Percentiles rank a stretch among this genome's conserved stretches.
Conservation (phyloP, 192 early-diverging fungal genomes). For the Oehlia diaphana region DNA sequence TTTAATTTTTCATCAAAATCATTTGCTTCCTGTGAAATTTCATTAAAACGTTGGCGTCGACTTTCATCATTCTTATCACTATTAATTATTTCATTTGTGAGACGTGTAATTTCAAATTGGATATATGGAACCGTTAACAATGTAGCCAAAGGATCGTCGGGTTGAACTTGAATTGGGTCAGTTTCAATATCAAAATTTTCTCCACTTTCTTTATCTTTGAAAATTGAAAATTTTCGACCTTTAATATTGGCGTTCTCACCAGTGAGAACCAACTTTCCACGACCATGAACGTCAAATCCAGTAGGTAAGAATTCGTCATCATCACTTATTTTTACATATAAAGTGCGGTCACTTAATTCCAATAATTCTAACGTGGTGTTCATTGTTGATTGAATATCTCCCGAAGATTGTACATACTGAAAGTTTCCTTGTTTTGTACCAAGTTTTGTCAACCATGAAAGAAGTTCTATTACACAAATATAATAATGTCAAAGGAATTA, state of each 20-base stretch:
- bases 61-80: not conserved
- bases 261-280: constrained; percentile 6
- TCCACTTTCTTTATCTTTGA: not conserved
- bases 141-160: not conserved
- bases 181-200: not conserved
- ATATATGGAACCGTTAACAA: constrained; percentile 16
- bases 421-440: constrained; percentile 44
- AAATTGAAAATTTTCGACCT: not conserved
- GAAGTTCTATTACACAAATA: constrained; percentile 5
- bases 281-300: constrained; percentile 7
- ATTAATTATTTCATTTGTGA: constrained; percentile 25
- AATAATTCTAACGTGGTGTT: constrained; percentile 34
- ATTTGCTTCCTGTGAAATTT: constrained; percentile 4
- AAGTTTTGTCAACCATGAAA: constrained; percentile 44
- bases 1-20: constrained; percentile 28
- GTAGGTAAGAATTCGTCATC: not conserved
- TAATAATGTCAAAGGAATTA: not conserved
- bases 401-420: constrained; percentile 38
- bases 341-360: constrained; percentile 15
- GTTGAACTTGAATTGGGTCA: not conserved
- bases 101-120: constrained; percentile 25
- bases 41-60: not conserved
- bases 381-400: constrained; percentile 37
- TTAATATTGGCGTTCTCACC: not conserved
- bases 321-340: constrained; percentile 14